phyloP scores from a whole-genome alignment of 768 basidiomycete species.

The Mycena haematopus region DNA sequence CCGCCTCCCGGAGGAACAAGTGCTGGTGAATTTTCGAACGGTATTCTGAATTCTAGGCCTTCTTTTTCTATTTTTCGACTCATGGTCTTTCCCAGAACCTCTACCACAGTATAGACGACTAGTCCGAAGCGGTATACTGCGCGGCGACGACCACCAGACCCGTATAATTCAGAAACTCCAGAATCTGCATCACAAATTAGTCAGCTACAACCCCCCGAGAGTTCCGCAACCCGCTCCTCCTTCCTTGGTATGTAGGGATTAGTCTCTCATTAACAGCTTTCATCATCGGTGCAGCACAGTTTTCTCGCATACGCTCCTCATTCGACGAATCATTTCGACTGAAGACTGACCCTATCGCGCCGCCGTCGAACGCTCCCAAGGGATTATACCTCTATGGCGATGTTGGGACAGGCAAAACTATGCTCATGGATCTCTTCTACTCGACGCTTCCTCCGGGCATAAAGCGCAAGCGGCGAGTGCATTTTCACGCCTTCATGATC shows the following conservation, averaged over 20 bases:
- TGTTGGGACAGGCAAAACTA: constrained; percentile 97
- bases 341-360: constrained; percentile 43
- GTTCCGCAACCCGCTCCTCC: constrained; percentile 51
- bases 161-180: constrained; percentile 86
- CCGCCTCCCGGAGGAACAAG: constrained; percentile 3
- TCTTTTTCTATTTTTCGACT: not conserved
- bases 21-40: constrained; percentile 9
- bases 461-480: constrained; percentile 83
- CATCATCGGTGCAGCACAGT: constrained; percentile 39
- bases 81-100: constrained; percentile 34
- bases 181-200: constrained; percentile 74
- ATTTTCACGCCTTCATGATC: constrained; percentile 99
- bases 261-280: constrained; percentile 16
- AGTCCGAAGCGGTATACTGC: constrained; percentile 56
- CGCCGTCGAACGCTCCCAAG: constrained; percentile 69
- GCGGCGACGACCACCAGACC: constrained; percentile 83
- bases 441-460: constrained; percentile 74
- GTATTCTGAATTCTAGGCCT: constrained; percentile 6
- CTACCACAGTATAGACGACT: constrained; percentile 55
- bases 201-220: constrained; percentile 71
- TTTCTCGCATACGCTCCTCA: constrained; percentile 46
- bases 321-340: constrained; percentile 40
- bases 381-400: constrained; percentile 96
- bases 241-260: constrained; percentile 44
- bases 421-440: constrained; percentile 99